These are phyloP conservation scores for Solanum megistacrolobum DNA, from an alignment of 257 asterid species.

Conservation along the genomic window DNA sequence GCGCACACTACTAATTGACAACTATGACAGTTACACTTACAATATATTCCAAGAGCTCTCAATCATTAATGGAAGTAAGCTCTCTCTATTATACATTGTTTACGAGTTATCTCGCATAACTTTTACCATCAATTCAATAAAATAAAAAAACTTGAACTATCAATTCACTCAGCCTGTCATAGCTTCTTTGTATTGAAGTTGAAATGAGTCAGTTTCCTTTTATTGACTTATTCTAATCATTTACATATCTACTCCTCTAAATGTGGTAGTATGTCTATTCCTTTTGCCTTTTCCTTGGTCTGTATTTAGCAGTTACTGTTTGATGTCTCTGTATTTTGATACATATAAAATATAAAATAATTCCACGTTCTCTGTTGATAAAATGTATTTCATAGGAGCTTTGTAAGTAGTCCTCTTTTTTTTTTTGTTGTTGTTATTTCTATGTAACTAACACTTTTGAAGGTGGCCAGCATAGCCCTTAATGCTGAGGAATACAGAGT, in stretches of 20 bases:
- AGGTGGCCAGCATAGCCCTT: too few species aligned
- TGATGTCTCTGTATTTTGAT: not conserved
- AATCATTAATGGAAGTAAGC: conserved; percentile 75
- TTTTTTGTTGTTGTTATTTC: too few species aligned
- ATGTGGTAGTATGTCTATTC: not conserved
- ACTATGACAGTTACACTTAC: conserved; percentile 94
- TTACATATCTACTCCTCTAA: not conserved
- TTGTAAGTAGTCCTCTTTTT: too few species aligned
- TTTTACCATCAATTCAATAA: not conserved
- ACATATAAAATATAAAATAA: not conserved
- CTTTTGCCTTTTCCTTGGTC: not conserved
- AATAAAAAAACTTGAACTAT: not conserved
- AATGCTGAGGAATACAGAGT: too few species aligned
- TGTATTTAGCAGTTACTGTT: not conserved
- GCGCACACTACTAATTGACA: conserved; percentile 81
- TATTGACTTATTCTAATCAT: not conserved
- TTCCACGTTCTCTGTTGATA: not conserved
- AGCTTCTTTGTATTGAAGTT: not conserved
- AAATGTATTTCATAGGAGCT: not conserved
- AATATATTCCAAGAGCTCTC: conserved; percentile 92
- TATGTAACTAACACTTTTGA: too few species aligned
- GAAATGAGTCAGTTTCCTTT: not conserved
- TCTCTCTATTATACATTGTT: not conserved
- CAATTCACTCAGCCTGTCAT: not conserved
- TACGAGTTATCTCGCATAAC: not conserved